phyloP scores from a whole-genome alignment of 768 basidiomycete genomes.

The Auricularia cornea region DNA sequence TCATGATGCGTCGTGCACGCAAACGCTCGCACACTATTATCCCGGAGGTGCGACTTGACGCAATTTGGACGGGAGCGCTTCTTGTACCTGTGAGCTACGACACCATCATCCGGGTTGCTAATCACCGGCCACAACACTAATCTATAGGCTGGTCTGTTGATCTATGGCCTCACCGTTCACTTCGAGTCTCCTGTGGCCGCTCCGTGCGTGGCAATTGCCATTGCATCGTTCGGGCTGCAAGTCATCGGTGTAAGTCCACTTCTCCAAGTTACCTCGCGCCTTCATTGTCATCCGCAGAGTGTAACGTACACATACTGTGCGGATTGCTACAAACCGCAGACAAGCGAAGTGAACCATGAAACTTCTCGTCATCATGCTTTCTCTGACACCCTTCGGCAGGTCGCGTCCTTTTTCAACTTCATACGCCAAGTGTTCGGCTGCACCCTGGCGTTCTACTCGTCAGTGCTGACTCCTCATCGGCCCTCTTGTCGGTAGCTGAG shows the following conservation, averaged over 20 bases:
- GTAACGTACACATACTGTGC: slow-evolving; percentile 6
- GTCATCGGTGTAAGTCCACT: slow-evolving; percentile 1
- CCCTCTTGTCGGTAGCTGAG: no score
- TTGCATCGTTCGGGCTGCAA: slow-evolving; percentile 4
- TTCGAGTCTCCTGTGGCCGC: slow-evolving; percentile 1
- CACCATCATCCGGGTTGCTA: neutral
- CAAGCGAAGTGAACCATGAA: slow-evolving; percentile 3
- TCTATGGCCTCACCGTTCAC: slow-evolving; percentile 4
- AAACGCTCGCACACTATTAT: neutral
- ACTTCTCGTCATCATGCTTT: no score
- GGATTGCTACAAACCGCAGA: slow-evolving; percentile 4
- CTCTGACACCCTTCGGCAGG: neutral
- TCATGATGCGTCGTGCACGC: slow-evolving; percentile 1
- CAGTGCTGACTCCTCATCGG: no score
- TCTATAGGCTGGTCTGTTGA: slow-evolving; percentile 1
- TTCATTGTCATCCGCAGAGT: neutral
- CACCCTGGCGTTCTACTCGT: slow-evolving; percentile 6
- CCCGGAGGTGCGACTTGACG: slow-evolving; percentile 3
- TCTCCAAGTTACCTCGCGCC: neutral
- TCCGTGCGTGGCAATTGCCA: slow-evolving; percentile 1
- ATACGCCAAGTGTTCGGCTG: slow-evolving; percentile 7
- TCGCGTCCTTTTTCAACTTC: slow-evolving; percentile 1
- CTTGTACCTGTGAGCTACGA: slow-evolving; percentile 6
- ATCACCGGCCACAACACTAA: no score
- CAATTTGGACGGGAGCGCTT: slow-evolving; percentile 7